Percentiles rank a stretch among this genome's conserved stretches.
These are phyloP conservation scores for Rugonectria rugulosa DNA, from an alignment of 2,329 filamentous ascomycete genomes.

Conservation along the genomic window DNA sequence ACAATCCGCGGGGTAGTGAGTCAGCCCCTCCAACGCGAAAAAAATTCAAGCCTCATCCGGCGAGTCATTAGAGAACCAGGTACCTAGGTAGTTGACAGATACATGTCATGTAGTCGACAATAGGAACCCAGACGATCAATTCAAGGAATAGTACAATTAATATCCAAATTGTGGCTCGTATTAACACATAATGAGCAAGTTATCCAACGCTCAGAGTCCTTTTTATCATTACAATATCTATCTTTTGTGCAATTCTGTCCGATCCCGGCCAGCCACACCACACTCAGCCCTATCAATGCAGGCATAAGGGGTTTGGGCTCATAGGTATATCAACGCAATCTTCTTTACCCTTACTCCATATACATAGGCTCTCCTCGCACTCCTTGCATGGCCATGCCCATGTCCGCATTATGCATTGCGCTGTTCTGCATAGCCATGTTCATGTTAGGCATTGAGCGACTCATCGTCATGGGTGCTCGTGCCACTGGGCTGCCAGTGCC, in stretches of 20 bases:
- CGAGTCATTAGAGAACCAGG: too few relatives aligned
- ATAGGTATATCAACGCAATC: not conserved
- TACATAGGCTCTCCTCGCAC: slow-evolving; percentile 60
- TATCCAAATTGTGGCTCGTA: slow-evolving; percentile 35
- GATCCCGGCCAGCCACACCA: slow-evolving; percentile 1
- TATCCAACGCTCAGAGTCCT: slow-evolving; percentile 33
- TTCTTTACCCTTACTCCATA: slow-evolving; percentile 50
- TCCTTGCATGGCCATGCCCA: slow-evolving; percentile 55
- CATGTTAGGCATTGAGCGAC: slow-evolving; percentile 56
- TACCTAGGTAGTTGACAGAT: too few relatives aligned
- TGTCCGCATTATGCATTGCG: slow-evolving; percentile 51
- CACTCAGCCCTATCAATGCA: not conserved
- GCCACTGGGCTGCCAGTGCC: slow-evolving; percentile 46
- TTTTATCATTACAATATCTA: slow-evolving; percentile 42
- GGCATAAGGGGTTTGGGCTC: slow-evolving; percentile 2
- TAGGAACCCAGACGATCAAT: not conserved
- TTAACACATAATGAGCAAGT: slow-evolving; percentile 42
- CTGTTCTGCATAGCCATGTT: slow-evolving; percentile 51
- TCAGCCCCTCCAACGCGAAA: slow-evolving; percentile 27
- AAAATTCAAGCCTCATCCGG: not conserved
- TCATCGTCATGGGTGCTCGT: slow-evolving; percentile 50
- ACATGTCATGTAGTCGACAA: too few relatives aligned
- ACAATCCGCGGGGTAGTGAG: slow-evolving; percentile 41
- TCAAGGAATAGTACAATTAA: slow-evolving; percentile 4
- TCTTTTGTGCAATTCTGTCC: slow-evolving; percentile 16